A percentile compares a stretch with the other conserved stretches of the same genome.
phyloP scores from a whole-genome alignment of 75 land plant species.

The Sequoiadendron giganteum region DNA sequence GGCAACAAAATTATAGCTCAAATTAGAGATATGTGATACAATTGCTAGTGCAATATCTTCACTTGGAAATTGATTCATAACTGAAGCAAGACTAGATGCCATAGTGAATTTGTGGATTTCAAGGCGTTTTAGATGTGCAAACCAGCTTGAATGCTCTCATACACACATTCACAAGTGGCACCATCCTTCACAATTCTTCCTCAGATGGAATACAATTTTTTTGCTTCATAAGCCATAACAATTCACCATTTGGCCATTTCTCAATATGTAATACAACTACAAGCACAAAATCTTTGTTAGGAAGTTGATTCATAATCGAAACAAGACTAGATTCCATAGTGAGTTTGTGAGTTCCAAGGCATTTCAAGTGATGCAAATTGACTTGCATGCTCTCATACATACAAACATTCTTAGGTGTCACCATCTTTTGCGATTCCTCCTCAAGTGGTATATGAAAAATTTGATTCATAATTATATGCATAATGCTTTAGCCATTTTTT shows the following conservation, averaged over 20 bases:
- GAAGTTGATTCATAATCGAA: slow-evolving; percentile 90
- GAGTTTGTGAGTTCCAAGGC: slow-evolving; percentile 73
- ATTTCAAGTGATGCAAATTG: slow-evolving; percentile 77
- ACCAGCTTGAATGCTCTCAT: slow-evolving; percentile 99
- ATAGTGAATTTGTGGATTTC: slow-evolving; percentile 76
- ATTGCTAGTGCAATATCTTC: slow-evolving; percentile 92
- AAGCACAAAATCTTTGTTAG: slow-evolving; percentile 83
- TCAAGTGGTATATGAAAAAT: slow-evolving; percentile 79
- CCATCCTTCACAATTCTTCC: slow-evolving; percentile 79
- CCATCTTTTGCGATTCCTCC: slow-evolving; percentile 77
- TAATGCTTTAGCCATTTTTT: no score
- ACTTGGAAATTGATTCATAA: no score
- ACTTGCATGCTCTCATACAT: slow-evolving; percentile 98
- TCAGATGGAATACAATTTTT: slow-evolving; percentile 78
- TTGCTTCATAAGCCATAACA: slow-evolving; percentile 68
- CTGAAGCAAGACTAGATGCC: slow-evolving; percentile 65
- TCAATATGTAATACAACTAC: slow-evolving; percentile 98
- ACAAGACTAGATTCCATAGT: slow-evolving; percentile 69
- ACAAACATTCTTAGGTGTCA: slow-evolving; percentile 91
- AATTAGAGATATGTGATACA: slow-evolving; percentile 96
- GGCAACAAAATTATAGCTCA: no score
- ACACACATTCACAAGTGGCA: slow-evolving; percentile 89
- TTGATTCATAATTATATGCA: slow-evolving; percentile 68
- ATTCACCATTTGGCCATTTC: no score
- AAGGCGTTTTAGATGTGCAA: slow-evolving; percentile 78